Base-by-base conservation (phyloP, 1,284 basidiomycete species). In the Fomitopsis palustris region DNA sequence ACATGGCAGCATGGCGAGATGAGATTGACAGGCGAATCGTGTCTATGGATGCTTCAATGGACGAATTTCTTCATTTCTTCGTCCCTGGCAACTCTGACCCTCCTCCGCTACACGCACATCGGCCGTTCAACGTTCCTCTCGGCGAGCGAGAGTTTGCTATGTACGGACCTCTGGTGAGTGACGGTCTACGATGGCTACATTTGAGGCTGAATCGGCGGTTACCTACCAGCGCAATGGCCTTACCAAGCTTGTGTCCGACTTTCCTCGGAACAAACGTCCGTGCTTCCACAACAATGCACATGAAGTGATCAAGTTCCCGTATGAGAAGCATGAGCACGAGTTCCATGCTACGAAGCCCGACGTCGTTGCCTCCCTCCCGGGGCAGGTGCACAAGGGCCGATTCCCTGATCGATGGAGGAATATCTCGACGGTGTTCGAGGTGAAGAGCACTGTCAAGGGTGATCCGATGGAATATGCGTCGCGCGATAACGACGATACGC, bases 391-490 rank as follows among this genome's bases (percentile, higher is more conserved):
- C 49, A 21, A 4, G 25, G 23, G n/a, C 12, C n/a, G 12, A 29
- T 29, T 54, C 17, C 33, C 21, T n/a, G 23, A 37, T 35, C 43
- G 35, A 17, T 57, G 56, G 56, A 16, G 27, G 4, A 33, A 57
- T 41, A 41, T 53, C 14, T 23, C 4, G 5, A 38, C 55, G 23
- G 55, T 61, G 19, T 53, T 61, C 14, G 60, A 66, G 47, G 58
- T 37, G 8, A 65, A 64, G 33, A 14, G 21, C 27, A 39, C 2
- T 21, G 37, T 25, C 2, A 14, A 27, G 3, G 43, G 53, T 4
- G 56, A 58, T 29, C 56, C 56, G 2, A 53, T 58, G 14, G 19
- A 17, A 27, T n/a, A 16, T 27, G 5, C 2, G 2, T 41, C 38
- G 1, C 41, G 19, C 8, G 23, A 31, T 8, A 41, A 47, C 42